Evolutionary conservation across 2,329 filamentous ascomycete species (phyloP), one percentile per base, ranked within the genome.

Genomic region (Neophaeococcomyces mojaviensis): DNA sequence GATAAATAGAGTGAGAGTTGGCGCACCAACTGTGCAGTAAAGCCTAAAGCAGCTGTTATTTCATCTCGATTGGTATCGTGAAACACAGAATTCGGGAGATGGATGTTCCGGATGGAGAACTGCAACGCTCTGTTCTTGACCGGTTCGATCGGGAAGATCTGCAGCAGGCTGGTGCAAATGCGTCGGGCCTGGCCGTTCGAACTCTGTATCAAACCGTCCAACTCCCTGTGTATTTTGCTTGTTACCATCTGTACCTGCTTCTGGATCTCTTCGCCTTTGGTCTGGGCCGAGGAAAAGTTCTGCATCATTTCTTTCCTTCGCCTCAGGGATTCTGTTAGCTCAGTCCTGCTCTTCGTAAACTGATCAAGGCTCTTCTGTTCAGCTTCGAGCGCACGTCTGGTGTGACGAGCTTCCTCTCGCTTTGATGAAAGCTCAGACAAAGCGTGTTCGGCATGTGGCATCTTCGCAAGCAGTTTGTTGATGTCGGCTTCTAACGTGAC

Each of bases 151-250:
- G 84, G 81, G 60, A 89, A 96, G 47, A 96, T 86, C 20, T 71
- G 69, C 10, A 80, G 70, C 0, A 98, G 71, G 53, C 95, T 88
- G 54, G 92, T 82, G 62, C 88, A 89, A 46, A 97, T 86, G 30
- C 92, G 83, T 12, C 89, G 80, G 18, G 89, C 79, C 64, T 97
- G 92, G n/a, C 85, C 87, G 48, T 76, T 79, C n/a, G 88, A 84
- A 16, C 81, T 78, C 41, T 83, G 79, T 13, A 56, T 57, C 34
- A 73, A 72, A 13, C 48, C 42, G 13, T 52, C 40, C 4, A 50
- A 18, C 12, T 49, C 37, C 28, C 28, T 28, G 19, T 38, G 41
- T 13, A 38, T 15, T 16, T 37, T 36, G 9, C 36, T 22, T 16
- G 15, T 24, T 28, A 8, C 22, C 12, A 9, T 18, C 12, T 30